phyloP scores from a whole-genome alignment of 2,329 filamentous ascomycete species.

The Aplosporella prunicola region DNA sequence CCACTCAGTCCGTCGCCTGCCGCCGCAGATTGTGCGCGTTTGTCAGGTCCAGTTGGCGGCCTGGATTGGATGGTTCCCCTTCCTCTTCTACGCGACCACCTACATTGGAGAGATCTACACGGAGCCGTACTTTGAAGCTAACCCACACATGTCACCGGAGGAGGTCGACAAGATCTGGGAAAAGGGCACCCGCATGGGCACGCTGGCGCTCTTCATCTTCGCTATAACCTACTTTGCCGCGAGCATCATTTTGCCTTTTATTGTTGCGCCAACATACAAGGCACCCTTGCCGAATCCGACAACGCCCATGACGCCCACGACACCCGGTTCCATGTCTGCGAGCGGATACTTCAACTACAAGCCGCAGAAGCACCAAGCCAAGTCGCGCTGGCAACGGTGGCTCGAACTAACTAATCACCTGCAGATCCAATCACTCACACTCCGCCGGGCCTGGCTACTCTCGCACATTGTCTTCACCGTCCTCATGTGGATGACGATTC shows the following conservation, averaged over 20 bases:
- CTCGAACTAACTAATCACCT: conserved; percentile 48
- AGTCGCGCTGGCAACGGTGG: conserved; percentile 10
- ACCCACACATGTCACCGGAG: conserved; percentile 66
- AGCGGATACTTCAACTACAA: conserved; percentile 13
- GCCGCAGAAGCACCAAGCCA: not conserved
- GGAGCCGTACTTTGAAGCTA: conserved; percentile 65
- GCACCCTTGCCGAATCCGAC: conserved; percentile 28
- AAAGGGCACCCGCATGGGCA: conserved; percentile 74
- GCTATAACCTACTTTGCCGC: conserved; percentile 73
- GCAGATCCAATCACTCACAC: conserved; percentile 72
- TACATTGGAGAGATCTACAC: conserved; percentile 91
- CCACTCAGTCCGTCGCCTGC: conserved; percentile 65
- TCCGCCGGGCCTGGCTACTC: conserved; percentile 78
- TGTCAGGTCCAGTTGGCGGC: conserved; percentile 58
- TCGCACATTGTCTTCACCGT: conserved; percentile 75
- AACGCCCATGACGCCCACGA: conserved; percentile 33
- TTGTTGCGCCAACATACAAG: conserved; percentile 72
- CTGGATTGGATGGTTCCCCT: conserved; percentile 94
- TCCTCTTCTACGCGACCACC: conserved; percentile 89
- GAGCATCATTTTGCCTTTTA: conserved; percentile 75
- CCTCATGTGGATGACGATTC: conserved; percentile 74
- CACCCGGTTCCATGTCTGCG: conserved; percentile 24
- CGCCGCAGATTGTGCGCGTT: conserved; percentile 71
- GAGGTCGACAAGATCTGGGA: conserved; percentile 78
- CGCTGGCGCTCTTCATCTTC: conserved; percentile 81